Evolutionary conservation across 805 yeast genomes (phyloP).

Genomic region (Priceomyces fermenticarens): DNA sequence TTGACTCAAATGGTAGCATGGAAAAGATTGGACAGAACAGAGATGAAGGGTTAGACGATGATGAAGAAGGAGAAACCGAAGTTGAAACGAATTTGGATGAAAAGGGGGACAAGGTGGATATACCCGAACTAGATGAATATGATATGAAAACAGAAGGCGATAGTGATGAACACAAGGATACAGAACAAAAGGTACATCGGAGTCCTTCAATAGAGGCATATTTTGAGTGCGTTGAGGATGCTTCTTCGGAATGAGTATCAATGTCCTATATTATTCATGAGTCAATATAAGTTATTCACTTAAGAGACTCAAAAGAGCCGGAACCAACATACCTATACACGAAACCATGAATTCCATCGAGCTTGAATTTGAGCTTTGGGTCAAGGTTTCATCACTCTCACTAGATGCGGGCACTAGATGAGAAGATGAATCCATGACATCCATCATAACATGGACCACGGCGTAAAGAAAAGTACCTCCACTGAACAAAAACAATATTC

Average conservation of each 20-base stretch:
- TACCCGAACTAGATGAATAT: slow-evolving; percentile 4
- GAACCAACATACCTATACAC: slow-evolving; percentile 24
- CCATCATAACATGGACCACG: slow-evolving; percentile 60
- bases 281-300: slow-evolving; percentile 10
- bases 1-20: slow-evolving; percentile 2
- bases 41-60: slow-evolving; percentile 4
- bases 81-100: not conserved
- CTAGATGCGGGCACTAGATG: slow-evolving; percentile 6
- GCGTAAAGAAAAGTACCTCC: slow-evolving; percentile 76
- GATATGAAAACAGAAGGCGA: slow-evolving; percentile 3
- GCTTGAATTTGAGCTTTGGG: slow-evolving; percentile 5
- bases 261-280: too few species aligned
- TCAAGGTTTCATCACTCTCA: slow-evolving; percentile 7
- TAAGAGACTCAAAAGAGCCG: slow-evolving; percentile 22
- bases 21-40: not conserved
- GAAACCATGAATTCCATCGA: slow-evolving; percentile 14
- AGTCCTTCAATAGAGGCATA: slow-evolving; percentile 7
- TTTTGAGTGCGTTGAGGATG: slow-evolving; percentile 4
- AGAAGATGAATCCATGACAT: slow-evolving; percentile 11
- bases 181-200: too few species aligned
- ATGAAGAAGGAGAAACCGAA: slow-evolving; percentile 4
- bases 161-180: slow-evolving; percentile 6
- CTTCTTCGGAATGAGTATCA: too few species aligned
- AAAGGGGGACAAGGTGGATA: slow-evolving; percentile 4
- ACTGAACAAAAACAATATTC: slow-evolving; percentile 56